Evolutionary conservation across 768 basidiomycete genomes (phyloP), one percentile per base, ranked within the genome.

Genomic region (Pisolithus sp.): DNA sequence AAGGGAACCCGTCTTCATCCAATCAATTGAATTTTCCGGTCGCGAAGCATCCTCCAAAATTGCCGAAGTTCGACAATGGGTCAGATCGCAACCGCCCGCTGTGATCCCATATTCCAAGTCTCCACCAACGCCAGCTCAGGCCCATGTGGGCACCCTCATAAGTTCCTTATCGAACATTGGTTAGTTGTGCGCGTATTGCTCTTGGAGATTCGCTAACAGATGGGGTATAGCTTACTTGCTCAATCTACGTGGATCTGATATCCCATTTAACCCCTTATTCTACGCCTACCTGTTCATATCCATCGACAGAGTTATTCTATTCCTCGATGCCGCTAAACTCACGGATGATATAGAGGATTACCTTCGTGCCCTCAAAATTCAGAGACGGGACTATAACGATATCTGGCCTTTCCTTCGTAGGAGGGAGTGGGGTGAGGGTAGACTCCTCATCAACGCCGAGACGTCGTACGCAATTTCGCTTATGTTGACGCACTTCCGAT

Each of bases 251-350:
- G 94, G 93, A 34, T 78, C 81, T 3, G 94, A 97, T 61, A 85
- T 97, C 44, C 90, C 91, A 0, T 90, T 83, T 74, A 93, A 91
- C 63, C 95, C 95, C 0, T 79, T 98, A 8, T 95, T 96, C 72
- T 88, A 87, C 48, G 80, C 88, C 0, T 98, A 95, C 63, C 69
- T 94, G 18, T 89, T 85, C 59, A 75, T 97, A 38, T 77, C 83
- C 4, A 63, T 79, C 8, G 73, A 83, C 12, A 66, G 65, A n/a
- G 74, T 79, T 6, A 72, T 83, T n/a, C 69, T 95, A 9, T 95
- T 95, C 73, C 71, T 93, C 37, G 91, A 94, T 56, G 58, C 70
- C 38, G 67, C 66, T 49, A 89, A 95, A 61, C 70, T 89, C 17
- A 73, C 76, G 9, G 69, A 75, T 0, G 79, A 85, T 2, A 80